These are phyloP conservation scores for Lanmaoa rubissima DNA, from an alignment of 768 basidiomycete genomes.

Conservation along the genomic window DNA sequence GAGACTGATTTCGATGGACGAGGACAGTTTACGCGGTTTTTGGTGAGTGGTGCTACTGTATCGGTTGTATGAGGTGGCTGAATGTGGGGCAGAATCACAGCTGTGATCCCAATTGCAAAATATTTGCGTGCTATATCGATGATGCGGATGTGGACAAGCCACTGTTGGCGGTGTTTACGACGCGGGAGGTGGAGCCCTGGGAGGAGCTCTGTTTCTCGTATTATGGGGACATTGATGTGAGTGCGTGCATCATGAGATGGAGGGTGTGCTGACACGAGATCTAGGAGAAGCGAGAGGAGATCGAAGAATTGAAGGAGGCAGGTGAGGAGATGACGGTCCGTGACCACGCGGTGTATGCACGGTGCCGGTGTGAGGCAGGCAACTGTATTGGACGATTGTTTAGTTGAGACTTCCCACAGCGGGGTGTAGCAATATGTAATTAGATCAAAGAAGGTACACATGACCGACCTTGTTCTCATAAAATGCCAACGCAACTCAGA, in stretches of 20 bases:
- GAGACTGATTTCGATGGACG: background rate
- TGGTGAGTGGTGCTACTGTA: conserved; percentile 46
- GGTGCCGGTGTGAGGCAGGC: conserved; percentile 50
- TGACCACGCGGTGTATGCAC: conserved; percentile 45
- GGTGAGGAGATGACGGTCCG: conserved; percentile 5
- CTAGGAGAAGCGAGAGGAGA: conserved; percentile 25
- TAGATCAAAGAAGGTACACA: background rate
- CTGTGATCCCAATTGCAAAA: conserved; percentile 79
- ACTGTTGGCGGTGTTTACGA: conserved; percentile 64
- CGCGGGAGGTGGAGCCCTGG: conserved; percentile 54
- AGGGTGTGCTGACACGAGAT: background rate
- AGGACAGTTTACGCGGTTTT: conserved; percentile 87
- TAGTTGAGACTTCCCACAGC: conserved; percentile 8
- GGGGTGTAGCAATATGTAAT: background rate
- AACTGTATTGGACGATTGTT: conserved; percentile 48
- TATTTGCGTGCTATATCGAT: conserved; percentile 76
- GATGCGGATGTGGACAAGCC: conserved; percentile 73
- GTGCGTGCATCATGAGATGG: background rate
- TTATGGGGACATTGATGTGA: conserved; percentile 51
- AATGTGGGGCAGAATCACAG: conserved; percentile 70
- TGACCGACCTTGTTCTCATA: background rate
- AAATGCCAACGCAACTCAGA: background rate
- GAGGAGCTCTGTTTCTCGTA: conserved; percentile 84
- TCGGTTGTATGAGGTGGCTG: background rate
- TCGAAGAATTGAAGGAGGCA: background rate